phyloP scores from a whole-genome alignment of 495 filamentous ascomycete species.

The Cetradonia linearis region DNA sequence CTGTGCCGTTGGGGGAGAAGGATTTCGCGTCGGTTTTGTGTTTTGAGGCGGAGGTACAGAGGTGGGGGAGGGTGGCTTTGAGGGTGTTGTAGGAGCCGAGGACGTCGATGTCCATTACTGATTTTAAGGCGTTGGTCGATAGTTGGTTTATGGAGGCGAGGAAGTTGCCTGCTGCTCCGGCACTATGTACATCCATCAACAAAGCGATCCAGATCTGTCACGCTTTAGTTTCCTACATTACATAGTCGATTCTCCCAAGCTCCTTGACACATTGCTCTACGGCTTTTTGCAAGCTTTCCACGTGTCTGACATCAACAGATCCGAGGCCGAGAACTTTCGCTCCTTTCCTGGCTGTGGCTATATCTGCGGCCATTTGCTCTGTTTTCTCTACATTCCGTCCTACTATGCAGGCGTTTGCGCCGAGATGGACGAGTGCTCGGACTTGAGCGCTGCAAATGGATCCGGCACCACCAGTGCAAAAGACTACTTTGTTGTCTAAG shows the following conservation, averaged over 20 bases:
- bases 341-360: conserved; percentile 64
- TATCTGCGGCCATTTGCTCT: conserved; percentile 63
- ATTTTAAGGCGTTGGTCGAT: conserved; percentile 80
- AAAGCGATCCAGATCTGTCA: fast-evolving
- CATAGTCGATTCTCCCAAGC: conserved; percentile 79
- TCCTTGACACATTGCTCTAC: conserved; percentile 70
- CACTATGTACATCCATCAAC: conserved; percentile 39
- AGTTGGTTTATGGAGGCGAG: conserved; percentile 75
- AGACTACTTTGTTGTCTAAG: conserved; percentile 75
- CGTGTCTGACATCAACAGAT: conserved; percentile 69
- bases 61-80: conserved; percentile 76
- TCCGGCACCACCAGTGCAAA: conserved; percentile 91
- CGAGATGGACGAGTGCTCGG: conserved; percentile 78
- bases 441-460: conserved; percentile 93
- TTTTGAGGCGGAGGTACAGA: conserved; percentile 59
- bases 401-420: conserved; percentile 87
- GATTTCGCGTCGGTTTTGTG: conserved; percentile 41
- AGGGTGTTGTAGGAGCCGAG: conserved; percentile 88
- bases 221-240: conserved; percentile 53
- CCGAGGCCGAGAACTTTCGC: conserved; percentile 80
- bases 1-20: conserved; percentile 26
- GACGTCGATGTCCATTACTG: conserved; percentile 93
- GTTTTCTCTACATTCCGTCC: conserved; percentile 89
- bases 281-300: conserved; percentile 57
- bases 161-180: conserved; percentile 95